Conservation (phyloP, 2,329 filamentous ascomycete species). For the Chrysoporthe puriensis region DNA sequence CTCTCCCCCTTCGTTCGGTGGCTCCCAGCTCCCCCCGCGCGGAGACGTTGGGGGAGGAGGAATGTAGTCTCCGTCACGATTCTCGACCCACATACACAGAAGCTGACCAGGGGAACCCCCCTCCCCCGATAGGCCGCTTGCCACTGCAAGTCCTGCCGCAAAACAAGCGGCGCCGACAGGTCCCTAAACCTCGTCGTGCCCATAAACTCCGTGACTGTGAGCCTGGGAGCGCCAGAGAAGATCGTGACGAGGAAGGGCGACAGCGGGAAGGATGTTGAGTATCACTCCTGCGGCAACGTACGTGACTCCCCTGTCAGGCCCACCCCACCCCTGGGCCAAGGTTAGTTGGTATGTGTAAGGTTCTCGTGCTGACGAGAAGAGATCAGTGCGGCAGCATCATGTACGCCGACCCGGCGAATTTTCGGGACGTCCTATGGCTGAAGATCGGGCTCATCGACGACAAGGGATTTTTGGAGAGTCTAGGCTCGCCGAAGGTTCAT, state of each 20-base stretch:
- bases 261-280: conserved; percentile 19
- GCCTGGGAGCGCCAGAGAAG: conserved; percentile 15
- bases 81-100: not conserved
- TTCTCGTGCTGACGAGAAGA: not conserved
- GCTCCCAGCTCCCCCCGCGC: no score
- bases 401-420: not conserved
- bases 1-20: not conserved
- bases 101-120: not conserved
- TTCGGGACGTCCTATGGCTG: not conserved
- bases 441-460: conserved; percentile 24
- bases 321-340: not conserved
- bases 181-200: conserved; percentile 20
- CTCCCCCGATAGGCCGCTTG: conserved; percentile 12
- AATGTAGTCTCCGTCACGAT: not conserved
- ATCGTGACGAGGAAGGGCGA: conserved; percentile 19
- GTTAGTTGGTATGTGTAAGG: no score
- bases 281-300: conserved; percentile 17
- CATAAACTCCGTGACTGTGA: conserved; percentile 10
- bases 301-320: not conserved
- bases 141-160: conserved; percentile 23
- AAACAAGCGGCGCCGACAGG: conserved; percentile 21
- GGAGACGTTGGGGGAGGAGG: no score
- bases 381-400: conserved; percentile 21
- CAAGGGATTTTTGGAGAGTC: conserved; percentile 6
- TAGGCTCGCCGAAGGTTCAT: conserved; percentile 17